Conservation (phyloP, 768 basidiomycete genomes). For the Rhizopogon rudus region DNA sequence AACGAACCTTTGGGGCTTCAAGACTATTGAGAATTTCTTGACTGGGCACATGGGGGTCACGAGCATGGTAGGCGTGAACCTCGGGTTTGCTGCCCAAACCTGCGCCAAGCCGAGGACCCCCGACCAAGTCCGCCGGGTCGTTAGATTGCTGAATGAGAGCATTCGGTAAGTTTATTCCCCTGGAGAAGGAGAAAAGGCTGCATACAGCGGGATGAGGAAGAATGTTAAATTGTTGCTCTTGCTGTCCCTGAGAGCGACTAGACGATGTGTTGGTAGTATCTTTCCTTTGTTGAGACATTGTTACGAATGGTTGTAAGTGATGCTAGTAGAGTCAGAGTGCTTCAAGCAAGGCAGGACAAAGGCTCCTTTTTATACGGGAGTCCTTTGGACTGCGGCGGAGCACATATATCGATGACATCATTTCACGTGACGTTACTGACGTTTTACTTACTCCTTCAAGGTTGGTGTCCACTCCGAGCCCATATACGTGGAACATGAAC, state of each 20-base stretch:
- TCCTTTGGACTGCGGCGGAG: too few species aligned
- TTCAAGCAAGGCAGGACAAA: not conserved
- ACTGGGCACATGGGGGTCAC: conserved; percentile 46
- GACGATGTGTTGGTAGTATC: not conserved
- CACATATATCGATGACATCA: too few species aligned
- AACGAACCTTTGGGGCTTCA: conserved; percentile 43
- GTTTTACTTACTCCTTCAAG: too few species aligned
- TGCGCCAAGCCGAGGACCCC: conserved; percentile 30
- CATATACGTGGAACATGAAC: too few species aligned
- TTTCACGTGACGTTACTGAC: too few species aligned
- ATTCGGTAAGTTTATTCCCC: not conserved
- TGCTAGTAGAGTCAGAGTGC: not conserved
- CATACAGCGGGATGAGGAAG: conserved; percentile 61
- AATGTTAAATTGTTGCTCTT: conserved; percentile 44
- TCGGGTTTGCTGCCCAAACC: conserved; percentile 35
- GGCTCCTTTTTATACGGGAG: not conserved
- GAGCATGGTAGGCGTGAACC: conserved; percentile 42
- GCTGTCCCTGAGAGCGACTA: conserved; percentile 1
- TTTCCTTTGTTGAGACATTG: not conserved
- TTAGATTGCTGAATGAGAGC: conserved; percentile 45
- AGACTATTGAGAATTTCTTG: conserved; percentile 38
- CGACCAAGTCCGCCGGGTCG: conserved; percentile 47
- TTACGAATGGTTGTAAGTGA: not conserved
- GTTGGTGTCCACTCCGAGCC: too few species aligned
- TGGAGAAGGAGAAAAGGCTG: not conserved